A percentile compares a stretch with the other conserved stretches of the same genome.
phyloP scores from a whole-genome alignment of 352 stramenopile genomes.

The Phytopythium montanum region DNA sequence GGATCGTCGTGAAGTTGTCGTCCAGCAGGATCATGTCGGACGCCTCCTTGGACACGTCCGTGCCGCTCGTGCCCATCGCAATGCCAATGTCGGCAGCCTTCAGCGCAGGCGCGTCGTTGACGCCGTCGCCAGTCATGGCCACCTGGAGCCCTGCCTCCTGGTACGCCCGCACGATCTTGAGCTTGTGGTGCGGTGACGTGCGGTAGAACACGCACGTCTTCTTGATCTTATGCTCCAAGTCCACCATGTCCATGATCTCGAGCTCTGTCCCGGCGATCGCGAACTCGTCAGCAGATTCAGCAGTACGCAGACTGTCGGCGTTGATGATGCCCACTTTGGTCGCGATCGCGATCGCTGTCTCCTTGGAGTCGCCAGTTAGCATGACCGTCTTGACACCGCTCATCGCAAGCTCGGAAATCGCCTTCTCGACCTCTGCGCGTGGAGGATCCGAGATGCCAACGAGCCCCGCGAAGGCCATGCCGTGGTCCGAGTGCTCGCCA shows the following conservation, averaged over 20 bases:
- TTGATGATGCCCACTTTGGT: conserved; percentile 92
- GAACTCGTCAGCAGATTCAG: conserved; percentile 34
- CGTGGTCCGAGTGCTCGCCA: conserved; percentile 71
- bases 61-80: conserved; percentile 97
- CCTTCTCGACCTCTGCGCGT: conserved; percentile 59
- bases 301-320: conserved; percentile 26
- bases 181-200: conserved; percentile 93
- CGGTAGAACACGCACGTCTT: conserved; percentile 95
- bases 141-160: conserved; percentile 86
- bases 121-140: conserved; percentile 99
- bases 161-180: conserved; percentile 93
- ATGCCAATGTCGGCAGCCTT: conserved; percentile 97
- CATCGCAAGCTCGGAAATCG: conserved; percentile 47
- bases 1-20: conserved; percentile 96
- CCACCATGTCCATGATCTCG: conserved; percentile 86
- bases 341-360: conserved; percentile 95
- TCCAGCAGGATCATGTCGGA: conserved; percentile 98
- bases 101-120: conserved; percentile 98
- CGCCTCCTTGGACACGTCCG: conserved; percentile 97
- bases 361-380: conserved; percentile 94
- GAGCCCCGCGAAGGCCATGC: conserved; percentile 91
- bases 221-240: conserved; percentile 78
- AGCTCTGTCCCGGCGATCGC: conserved; percentile 87
- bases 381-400: conserved; percentile 85
- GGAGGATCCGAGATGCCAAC: conserved; percentile 90